Evolutionary conservation across 805 yeast genomes (phyloP).

Genomic region (Candida sphagnicola): DNA sequence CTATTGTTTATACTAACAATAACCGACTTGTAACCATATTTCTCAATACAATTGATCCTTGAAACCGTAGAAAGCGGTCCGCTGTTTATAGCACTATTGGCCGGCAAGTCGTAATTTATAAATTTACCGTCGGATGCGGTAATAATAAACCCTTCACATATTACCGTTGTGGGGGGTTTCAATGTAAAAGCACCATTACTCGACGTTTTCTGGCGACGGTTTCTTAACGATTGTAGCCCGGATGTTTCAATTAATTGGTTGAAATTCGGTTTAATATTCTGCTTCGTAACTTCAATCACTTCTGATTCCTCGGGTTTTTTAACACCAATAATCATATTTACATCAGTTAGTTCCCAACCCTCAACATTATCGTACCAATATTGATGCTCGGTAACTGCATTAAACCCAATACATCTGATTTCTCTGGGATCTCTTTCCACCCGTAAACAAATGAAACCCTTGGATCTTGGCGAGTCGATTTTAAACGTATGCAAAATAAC

Average conservation of each 20-base stretch:
- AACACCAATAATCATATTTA: slow-evolving; percentile 69
- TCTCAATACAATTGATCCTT: slow-evolving; percentile 56
- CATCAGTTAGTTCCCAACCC: slow-evolving; percentile 76
- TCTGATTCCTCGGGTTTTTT: slow-evolving; percentile 6
- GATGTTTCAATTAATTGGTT: slow-evolving; percentile 3
- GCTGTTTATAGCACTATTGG: slow-evolving; percentile 41
- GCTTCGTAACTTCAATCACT: background rate
- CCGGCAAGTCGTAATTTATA: slow-evolving; percentile 54
- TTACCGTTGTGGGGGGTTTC: slow-evolving; percentile 7
- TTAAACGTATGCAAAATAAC: slow-evolving; percentile 71
- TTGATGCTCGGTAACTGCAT: slow-evolving; percentile 64
- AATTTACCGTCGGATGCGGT: slow-evolving; percentile 60
- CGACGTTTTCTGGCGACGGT: background rate
- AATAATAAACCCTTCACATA: slow-evolving; percentile 83
- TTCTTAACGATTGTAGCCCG: slow-evolving; percentile 2
- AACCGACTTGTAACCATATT: slow-evolving; percentile 75
- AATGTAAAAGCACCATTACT: background rate
- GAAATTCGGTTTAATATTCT: background rate
- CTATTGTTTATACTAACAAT: slow-evolving; percentile 72
- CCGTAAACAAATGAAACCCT: slow-evolving; percentile 76
- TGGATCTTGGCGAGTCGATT: slow-evolving; percentile 63
- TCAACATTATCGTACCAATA: slow-evolving; percentile 65
- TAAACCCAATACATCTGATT: slow-evolving; percentile 84
- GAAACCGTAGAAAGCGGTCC: slow-evolving; percentile 40
- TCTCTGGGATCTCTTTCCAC: slow-evolving; percentile 93